Percentiles rank a stretch among this genome's conserved stretches.
These are phyloP conservation scores for Pythium scleroteichum DNA, from an alignment of 352 stramenopile species.

Conservation along the genomic window DNA sequence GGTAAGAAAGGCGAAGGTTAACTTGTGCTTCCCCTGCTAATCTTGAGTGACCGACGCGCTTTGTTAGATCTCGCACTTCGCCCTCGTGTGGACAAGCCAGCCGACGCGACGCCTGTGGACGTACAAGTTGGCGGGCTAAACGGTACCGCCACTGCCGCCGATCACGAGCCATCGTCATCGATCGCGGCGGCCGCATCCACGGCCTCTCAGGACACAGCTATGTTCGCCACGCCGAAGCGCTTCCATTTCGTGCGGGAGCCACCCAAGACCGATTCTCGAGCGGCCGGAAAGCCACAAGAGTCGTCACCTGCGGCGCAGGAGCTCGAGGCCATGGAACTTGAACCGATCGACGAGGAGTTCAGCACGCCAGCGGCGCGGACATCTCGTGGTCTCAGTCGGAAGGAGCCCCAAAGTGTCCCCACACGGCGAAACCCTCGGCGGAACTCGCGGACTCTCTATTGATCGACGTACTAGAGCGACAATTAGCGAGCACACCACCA, in stretches of 20 bases:
- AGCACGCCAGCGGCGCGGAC: slow-evolving; percentile 58
- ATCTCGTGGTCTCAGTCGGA: slow-evolving; percentile 37
- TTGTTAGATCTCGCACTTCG: slow-evolving; percentile 27
- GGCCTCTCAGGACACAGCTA: slow-evolving; percentile 28
- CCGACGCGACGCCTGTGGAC: slow-evolving; percentile 20
- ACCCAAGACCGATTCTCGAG: slow-evolving; percentile 57
- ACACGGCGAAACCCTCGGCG: slow-evolving; percentile 77
- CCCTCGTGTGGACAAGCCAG: slow-evolving; percentile 1
- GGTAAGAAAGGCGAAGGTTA: background rate
- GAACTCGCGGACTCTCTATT: slow-evolving; percentile 69
- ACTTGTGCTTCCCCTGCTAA: background rate
- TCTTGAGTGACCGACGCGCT: too few species aligned
- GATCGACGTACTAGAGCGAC: slow-evolving; percentile 23
- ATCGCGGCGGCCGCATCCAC: slow-evolving; percentile 35
- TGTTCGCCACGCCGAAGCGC: slow-evolving; percentile 64
- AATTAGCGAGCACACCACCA: background rate
- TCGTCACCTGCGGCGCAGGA: slow-evolving; percentile 64
- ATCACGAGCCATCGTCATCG: slow-evolving; percentile 1
- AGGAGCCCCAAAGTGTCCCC: slow-evolving; percentile 58
- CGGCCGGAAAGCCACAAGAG: slow-evolving; percentile 31
- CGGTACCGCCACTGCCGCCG: background rate
- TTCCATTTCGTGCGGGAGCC: slow-evolving; percentile 79
- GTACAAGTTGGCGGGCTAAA: slow-evolving; percentile 11
- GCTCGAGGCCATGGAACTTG: slow-evolving; percentile 72
- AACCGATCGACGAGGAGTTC: slow-evolving; percentile 84